Evolutionary conservation across 2,329 filamentous ascomycete species (phyloP).

Genomic region (Ascosphaera aggregata): DNA sequence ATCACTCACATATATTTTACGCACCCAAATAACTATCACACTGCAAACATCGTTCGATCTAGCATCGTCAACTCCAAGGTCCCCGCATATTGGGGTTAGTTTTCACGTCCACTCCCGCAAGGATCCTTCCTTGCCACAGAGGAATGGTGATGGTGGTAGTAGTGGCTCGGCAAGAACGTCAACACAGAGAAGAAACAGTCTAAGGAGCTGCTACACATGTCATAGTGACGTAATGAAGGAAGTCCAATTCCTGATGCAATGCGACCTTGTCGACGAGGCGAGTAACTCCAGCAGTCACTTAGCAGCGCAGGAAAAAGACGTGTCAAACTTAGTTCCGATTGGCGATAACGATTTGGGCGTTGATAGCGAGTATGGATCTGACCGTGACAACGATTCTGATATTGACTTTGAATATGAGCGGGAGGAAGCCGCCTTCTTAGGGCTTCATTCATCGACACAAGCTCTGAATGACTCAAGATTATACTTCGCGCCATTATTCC

Average conservation of each 20-base stretch:
- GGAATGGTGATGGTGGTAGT: not conserved
- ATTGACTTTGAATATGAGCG: not conserved
- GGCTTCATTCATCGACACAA: not conserved
- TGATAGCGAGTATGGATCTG: not conserved
- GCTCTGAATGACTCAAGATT: not conserved
- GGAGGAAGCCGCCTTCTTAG: not conserved
- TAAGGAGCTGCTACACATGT: not conserved
- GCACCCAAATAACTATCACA: not conserved
- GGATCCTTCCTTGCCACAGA: not conserved
- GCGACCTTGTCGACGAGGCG: not conserved
- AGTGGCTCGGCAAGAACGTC: not conserved
- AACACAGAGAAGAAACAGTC: not conserved
- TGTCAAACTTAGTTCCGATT: not conserved
- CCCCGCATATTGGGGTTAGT: not conserved
- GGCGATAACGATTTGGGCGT: not conserved
- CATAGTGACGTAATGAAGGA: not conserved
- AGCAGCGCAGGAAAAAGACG: not conserved
- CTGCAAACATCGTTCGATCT: not conserved
- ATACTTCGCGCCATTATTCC: not conserved
- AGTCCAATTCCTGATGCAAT: not conserved
- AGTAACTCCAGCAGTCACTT: not conserved
- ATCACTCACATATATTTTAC: constrained; percentile 13
- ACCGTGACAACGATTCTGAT: not conserved
- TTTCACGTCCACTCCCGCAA: not conserved
- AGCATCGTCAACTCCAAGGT: not conserved